Conservation (phyloP, 176 grass and related monocot genomes). For the Phoenix dactylifera region DNA sequence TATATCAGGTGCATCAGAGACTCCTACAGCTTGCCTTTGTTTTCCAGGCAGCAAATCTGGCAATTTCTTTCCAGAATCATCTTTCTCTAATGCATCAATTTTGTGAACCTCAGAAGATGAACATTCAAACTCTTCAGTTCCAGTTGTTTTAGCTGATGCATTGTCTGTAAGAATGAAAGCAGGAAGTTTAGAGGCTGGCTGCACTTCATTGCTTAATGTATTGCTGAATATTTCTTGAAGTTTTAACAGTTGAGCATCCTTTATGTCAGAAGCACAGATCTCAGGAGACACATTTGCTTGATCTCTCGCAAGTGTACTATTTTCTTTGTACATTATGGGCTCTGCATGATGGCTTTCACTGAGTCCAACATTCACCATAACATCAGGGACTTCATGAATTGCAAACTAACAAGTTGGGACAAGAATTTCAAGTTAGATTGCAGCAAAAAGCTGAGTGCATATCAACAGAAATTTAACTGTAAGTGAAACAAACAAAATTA, state of each 20-base stretch:
- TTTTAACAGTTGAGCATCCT: slow-evolving; percentile 13
- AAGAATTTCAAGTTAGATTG: no score
- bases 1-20: slow-evolving; percentile 3
- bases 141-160: background rate
- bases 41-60: slow-evolving; percentile 11
- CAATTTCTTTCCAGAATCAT: background rate
- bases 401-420: no score
- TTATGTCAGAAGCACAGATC: slow-evolving; percentile 24
- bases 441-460: no score
- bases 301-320: background rate
- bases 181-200: slow-evolving; percentile 19
- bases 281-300: slow-evolving; percentile 8
- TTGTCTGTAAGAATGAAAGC: slow-evolving; percentile 10
- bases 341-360: background rate
- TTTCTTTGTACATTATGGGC: slow-evolving; percentile 13
- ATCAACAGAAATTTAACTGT: no score
- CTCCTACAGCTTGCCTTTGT: slow-evolving; percentile 19
- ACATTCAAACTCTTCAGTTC: slow-evolving; percentile 10
- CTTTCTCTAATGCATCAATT: slow-evolving; percentile 4
- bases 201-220: slow-evolving; percentile 20
- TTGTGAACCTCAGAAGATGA: slow-evolving; percentile 14
- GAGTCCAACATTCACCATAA: no score
- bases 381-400: no score
- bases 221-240: background rate
- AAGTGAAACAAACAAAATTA: no score